phyloP scores from a whole-genome alignment of 108 stramenopile species.

The Cylindrotheca fusiformis region DNA sequence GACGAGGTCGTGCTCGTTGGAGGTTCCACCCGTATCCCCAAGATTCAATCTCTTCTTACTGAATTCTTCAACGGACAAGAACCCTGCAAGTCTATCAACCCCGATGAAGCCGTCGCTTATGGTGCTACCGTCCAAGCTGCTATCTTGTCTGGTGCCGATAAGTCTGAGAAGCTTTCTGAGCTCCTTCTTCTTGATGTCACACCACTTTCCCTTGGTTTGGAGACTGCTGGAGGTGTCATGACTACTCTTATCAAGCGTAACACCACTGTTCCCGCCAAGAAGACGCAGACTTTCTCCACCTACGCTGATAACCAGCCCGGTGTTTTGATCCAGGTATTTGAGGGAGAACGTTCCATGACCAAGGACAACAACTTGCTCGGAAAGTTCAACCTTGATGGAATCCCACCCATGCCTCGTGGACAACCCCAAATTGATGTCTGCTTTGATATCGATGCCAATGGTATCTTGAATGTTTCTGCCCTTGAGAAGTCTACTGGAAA shows the following conservation, averaged over 20 bases:
- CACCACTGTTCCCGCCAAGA: constrained; percentile 97
- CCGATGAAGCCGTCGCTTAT: constrained; percentile 95
- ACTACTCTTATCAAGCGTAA: constrained; percentile 93
- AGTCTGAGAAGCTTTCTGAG: constrained; percentile 95
- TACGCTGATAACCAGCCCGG: constrained; percentile 99
- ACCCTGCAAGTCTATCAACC: constrained; percentile 96
- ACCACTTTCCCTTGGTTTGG: constrained; percentile 96
- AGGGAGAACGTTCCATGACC: constrained; percentile 99
- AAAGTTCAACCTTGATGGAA: constrained; percentile 99
- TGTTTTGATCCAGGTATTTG: constrained; percentile 98
- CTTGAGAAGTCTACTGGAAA: constrained; percentile 99
- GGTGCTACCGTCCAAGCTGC: constrained; percentile 96
- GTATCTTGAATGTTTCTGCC: constrained; percentile 88
- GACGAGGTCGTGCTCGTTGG: constrained; percentile 97
- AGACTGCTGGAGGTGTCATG: constrained; percentile 97
- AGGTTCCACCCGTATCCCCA: constrained; percentile 98
- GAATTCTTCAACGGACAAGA: constrained; percentile 99
- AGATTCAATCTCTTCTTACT: constrained; percentile 90
- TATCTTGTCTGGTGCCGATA: constrained; percentile 92
- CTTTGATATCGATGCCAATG: constrained; percentile 98
- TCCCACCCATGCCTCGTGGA: constrained; percentile 99
- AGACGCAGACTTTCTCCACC: constrained; percentile 98
- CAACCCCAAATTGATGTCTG: constrained; percentile 99
- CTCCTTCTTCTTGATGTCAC: constrained; percentile 97
- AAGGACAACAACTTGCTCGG: constrained; percentile 99